phyloP scores from a whole-genome alignment of 352 stramenopile genomes.

The Peronospora farinosa region DNA sequence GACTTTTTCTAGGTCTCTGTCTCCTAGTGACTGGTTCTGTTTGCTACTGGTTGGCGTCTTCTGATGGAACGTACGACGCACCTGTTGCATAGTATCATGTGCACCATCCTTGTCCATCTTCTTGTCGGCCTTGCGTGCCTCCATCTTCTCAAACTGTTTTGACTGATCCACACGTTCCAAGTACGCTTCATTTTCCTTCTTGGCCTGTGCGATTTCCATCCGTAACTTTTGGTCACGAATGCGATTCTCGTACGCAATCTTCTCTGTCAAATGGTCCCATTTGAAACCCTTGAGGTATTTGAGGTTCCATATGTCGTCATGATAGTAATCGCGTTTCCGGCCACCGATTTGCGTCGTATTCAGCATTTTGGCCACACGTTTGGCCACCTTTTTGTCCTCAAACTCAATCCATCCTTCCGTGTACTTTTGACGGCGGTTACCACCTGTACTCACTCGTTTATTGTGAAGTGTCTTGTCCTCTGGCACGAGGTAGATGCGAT shows the following conservation, averaged over 20 bases:
- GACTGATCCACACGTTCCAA: slow-evolving; percentile 83
- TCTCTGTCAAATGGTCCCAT: slow-evolving; percentile 98
- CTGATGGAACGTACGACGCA: slow-evolving; percentile 74
- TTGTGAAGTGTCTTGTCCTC: slow-evolving; percentile 92
- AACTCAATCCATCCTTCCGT: slow-evolving; percentile 99
- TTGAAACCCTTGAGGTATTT: slow-evolving; percentile 99
- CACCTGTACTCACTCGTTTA: slow-evolving; percentile 82
- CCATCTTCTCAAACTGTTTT: slow-evolving; percentile 83
- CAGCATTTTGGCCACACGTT: slow-evolving; percentile 87
- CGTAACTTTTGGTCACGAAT: slow-evolving; percentile 83
- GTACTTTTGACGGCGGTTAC: slow-evolving; percentile 87
- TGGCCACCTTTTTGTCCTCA: slow-evolving; percentile 94
- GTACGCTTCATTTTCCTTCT: slow-evolving; percentile 85
- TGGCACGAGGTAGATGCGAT: slow-evolving; percentile 94
- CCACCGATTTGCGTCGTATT: slow-evolving; percentile 91
- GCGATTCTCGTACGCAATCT: slow-evolving; percentile 90
- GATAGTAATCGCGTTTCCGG: slow-evolving; percentile 94
- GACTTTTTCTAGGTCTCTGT: slow-evolving; percentile 53
- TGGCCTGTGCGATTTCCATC: slow-evolving; percentile 79
- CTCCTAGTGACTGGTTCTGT: slow-evolving; percentile 47
- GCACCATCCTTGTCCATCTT: slow-evolving; percentile 9
- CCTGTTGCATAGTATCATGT: slow-evolving; percentile 30
- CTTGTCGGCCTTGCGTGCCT: slow-evolving; percentile 59
- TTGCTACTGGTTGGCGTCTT: slow-evolving; percentile 67
- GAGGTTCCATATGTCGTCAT: slow-evolving; percentile 98